Evolutionary conservation across 768 basidiomycete genomes (phyloP).

Genomic region (Leccinellum rugosiceps): DNA sequence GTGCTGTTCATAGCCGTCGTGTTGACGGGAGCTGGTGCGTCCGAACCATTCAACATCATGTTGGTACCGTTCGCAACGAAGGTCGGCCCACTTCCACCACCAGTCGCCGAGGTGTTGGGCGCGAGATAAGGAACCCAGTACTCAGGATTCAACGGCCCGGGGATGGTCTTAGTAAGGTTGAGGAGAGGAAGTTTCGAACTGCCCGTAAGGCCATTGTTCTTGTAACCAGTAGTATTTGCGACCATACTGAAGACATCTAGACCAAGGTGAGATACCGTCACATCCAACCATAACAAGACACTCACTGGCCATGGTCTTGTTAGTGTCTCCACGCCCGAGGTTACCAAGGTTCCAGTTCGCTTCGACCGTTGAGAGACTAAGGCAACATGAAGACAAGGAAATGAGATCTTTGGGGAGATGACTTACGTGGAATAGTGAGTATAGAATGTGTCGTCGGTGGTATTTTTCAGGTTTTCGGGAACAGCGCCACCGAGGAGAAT

Average conservation of each 20-base stretch:
- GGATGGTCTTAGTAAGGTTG: conserved; percentile 36
- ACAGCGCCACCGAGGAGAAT: conserved; percentile 44
- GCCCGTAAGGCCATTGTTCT: conserved; percentile 34
- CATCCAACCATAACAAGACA: neutral
- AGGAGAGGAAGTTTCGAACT: conserved; percentile 32
- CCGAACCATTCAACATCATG: conserved; percentile 28
- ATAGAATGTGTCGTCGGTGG: conserved; percentile 50
- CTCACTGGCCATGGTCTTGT: conserved; percentile 32
- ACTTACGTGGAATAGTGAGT: conserved; percentile 50
- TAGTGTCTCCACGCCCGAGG: conserved; percentile 54
- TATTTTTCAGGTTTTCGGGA: conserved; percentile 40
- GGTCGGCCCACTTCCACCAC: conserved; percentile 41
- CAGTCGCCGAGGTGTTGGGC: conserved; percentile 32
- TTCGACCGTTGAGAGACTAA: conserved; percentile 48
- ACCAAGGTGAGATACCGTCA: neutral
- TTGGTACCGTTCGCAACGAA: conserved; percentile 33
- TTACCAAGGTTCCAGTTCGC: conserved; percentile 58
- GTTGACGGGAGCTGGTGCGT: conserved; percentile 37
- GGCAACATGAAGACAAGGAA: neutral
- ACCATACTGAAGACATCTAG: conserved; percentile 53
- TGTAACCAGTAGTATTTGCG: conserved; percentile 43
- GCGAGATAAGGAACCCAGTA: conserved; percentile 41
- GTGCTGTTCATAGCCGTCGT: conserved; percentile 25
- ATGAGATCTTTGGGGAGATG: neutral
- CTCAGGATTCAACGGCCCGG: conserved; percentile 40